Conservation (phyloP, 805 yeast genomes). For the Wickerhamiella australiensis region DNA sequence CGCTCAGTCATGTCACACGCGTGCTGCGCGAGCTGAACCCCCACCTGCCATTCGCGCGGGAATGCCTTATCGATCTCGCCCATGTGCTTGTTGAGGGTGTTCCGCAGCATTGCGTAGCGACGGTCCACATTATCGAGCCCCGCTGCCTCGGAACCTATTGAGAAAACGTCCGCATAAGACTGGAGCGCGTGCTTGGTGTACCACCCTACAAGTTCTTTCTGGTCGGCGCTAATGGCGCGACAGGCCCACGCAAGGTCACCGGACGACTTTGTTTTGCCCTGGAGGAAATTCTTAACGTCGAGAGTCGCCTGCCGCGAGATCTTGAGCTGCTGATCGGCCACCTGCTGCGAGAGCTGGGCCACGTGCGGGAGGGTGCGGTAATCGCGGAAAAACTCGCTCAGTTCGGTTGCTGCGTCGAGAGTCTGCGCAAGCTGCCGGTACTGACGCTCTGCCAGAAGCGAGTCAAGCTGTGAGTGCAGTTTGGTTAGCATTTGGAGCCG, state of each 20-base stretch:
- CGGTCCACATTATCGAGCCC: conserved; percentile 76
- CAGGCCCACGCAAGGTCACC: conserved; percentile 23
- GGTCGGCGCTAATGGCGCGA: conserved; percentile 26
- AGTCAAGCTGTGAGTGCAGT: conserved; percentile 52
- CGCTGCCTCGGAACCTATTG: conserved; percentile 82
- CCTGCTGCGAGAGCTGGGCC: conserved; percentile 48
- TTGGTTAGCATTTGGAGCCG: conserved; percentile 75
- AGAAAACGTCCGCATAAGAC: conserved; percentile 67
- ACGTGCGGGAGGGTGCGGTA: conserved; percentile 77
- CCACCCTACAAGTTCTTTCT: conserved; percentile 56
- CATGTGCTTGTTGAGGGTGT: conserved; percentile 46
- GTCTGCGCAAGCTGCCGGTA: conserved; percentile 45
- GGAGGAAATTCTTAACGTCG: conserved; percentile 42
- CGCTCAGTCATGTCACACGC: conserved; percentile 60
- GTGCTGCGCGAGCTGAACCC: conserved; percentile 42
- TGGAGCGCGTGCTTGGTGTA: conserved; percentile 54
- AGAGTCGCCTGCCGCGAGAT: conserved; percentile 57
- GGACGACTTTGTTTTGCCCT: conserved; percentile 19
- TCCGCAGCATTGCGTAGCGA: conserved; percentile 69
- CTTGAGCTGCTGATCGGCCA: conserved; percentile 46
- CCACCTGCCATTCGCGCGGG: conserved; percentile 63
- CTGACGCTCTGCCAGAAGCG: conserved; percentile 36
- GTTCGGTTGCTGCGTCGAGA: conserved; percentile 59
- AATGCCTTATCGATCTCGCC: conserved; percentile 42
- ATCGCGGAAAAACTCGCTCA: conserved; percentile 59